Percentiles rank a stretch among this genome's conserved stretches.
Evolutionary conservation across 495 filamentous ascomycete genomes (phyloP).

Genomic region (Talaromyces liani): DNA sequence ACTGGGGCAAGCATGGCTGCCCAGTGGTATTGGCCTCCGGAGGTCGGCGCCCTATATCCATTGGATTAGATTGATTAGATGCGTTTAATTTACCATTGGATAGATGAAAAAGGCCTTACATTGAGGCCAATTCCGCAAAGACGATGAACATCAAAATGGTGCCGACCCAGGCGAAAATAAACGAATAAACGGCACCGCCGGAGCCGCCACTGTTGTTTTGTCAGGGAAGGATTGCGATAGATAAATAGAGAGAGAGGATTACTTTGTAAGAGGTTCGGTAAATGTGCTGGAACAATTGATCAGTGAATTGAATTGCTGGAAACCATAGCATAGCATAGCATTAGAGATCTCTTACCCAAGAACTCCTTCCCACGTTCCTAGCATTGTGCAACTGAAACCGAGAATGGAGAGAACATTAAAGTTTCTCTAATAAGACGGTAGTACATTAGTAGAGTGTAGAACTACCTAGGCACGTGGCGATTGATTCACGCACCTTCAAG

Average conservation of each 20-base stretch:
- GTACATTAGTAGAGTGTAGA: not conserved
- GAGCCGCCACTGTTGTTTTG: constrained; percentile 32
- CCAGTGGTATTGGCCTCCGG: constrained; percentile 42
- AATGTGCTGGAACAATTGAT: constrained; percentile 14
- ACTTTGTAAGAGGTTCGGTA: constrained; percentile 17
- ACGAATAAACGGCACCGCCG: constrained; percentile 42
- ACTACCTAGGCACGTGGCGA: not conserved
- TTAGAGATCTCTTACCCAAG: constrained; percentile 17
- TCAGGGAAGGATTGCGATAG: constrained; percentile 2
- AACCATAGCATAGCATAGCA: constrained; percentile 4
- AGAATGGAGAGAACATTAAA: constrained; percentile 30
- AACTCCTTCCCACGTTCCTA: constrained; percentile 31
- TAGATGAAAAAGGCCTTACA: constrained; percentile 9
- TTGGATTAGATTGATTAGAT: not conserved
- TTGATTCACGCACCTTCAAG: constrained; percentile 21
- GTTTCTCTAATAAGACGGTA: constrained; percentile 12
- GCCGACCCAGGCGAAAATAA: constrained; percentile 42
- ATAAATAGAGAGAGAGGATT: not conserved
- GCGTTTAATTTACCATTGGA: constrained; percentile 10
- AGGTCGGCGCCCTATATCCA: constrained; percentile 15
- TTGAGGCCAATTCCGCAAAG: constrained; percentile 16
- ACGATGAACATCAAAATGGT: constrained; percentile 29
- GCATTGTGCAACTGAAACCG: constrained; percentile 29
- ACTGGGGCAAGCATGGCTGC: constrained; percentile 31
- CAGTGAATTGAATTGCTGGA: constrained; percentile 1